Evolutionary conservation across 768 basidiomycete species (phyloP).

Genomic region (Mycena venus): DNA sequence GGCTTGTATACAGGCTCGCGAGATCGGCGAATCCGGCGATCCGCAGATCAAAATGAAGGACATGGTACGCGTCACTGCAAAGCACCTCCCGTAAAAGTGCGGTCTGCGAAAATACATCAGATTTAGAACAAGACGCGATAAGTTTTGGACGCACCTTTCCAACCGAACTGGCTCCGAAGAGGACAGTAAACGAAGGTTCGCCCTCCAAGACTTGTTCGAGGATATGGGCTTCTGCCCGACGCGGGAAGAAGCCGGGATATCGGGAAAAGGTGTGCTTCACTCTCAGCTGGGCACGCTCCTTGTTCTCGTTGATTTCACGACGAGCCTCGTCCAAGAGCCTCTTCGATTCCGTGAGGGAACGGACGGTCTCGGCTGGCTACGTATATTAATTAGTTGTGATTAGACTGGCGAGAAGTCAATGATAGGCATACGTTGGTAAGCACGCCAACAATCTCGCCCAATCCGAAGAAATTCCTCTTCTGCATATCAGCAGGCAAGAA

Average conservation of each 20-base stretch:
- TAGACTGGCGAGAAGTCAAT: not conserved
- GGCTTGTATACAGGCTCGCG: conserved; percentile 79
- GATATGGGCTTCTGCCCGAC: conserved; percentile 74
- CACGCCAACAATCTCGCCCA: conserved; percentile 84
- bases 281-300: conserved; percentile 74
- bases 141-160: conserved; percentile 70
- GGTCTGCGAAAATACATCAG: conserved; percentile 59
- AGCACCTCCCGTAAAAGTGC: conserved; percentile 85
- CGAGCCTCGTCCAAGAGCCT: conserved; percentile 83
- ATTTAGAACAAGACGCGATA: not conserved
- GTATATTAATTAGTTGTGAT: not conserved
- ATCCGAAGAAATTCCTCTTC: conserved; percentile 82
- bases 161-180: conserved; percentile 85
- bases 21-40: conserved; percentile 90
- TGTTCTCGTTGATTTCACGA: conserved; percentile 77
- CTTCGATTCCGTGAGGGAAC: conserved; percentile 84
- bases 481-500: conserved; percentile 71
- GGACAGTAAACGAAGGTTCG: conserved; percentile 83
- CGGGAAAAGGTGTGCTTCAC: conserved; percentile 85
- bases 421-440: conserved; percentile 72
- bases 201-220: conserved; percentile 76
- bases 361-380: conserved; percentile 84
- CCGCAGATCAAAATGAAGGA: conserved; percentile 86
- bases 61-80: conserved; percentile 76
- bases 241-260: conserved; percentile 79